Conservation (phyloP, 1,139 yeast species). For the Blastobotrys ciferrii region DNA sequence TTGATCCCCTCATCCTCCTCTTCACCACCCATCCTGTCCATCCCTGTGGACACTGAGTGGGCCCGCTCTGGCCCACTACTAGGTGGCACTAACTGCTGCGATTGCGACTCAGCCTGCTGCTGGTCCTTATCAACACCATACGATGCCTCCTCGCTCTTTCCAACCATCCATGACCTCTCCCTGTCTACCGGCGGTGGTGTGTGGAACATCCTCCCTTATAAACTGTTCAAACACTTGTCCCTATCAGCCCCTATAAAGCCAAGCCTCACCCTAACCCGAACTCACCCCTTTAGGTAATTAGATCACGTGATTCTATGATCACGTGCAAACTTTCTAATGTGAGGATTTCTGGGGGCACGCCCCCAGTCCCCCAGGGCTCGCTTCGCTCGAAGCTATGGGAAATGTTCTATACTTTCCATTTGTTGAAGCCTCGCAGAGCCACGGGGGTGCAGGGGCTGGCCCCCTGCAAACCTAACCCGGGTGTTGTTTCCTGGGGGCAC, state of each 20-base stretch:
- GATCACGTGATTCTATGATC: too few species aligned
- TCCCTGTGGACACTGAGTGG: background rate
- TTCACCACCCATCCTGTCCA: background rate
- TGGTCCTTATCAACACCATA: constrained; percentile 21
- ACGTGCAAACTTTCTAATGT: too few species aligned
- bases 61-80: background rate
- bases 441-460: too few species aligned
- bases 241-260: background rate
- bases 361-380: too few species aligned
- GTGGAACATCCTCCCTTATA: constrained; percentile 20
- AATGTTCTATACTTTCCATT: too few species aligned
- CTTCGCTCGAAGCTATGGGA: too few species aligned
- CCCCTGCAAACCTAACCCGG: too few species aligned
- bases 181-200: constrained; percentile 29
- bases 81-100: too few species aligned
- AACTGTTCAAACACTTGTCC: background rate
- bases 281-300: too few species aligned
- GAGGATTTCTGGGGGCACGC: too few species aligned
- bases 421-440: too few species aligned
- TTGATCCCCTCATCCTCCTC: constrained; percentile 10
- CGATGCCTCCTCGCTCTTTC: constrained; percentile 26
- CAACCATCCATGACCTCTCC: constrained; percentile 24
- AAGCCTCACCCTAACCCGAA: background rate
- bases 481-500: too few species aligned
- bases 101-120: background rate